phyloP scores from a whole-genome alignment of 2,329 filamentous ascomycete genomes.

The Beauveria sp. region DNA sequence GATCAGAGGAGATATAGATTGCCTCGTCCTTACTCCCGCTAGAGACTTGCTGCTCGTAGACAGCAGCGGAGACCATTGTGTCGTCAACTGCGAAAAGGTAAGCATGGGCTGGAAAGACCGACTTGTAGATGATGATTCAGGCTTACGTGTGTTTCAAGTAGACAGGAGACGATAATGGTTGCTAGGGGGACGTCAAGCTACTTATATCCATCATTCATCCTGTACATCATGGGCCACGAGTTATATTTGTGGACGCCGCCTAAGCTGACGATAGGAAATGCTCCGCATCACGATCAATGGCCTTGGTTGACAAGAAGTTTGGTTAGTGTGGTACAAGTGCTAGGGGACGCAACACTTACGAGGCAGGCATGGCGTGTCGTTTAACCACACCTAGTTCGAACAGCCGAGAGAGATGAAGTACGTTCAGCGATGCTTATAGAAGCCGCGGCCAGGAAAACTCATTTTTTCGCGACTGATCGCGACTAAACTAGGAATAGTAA shows the following conservation, averaged over 20 bases:
- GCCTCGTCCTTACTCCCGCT: too few relatives aligned
- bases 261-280: neutral
- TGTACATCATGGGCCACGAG: neutral
- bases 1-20: too few relatives aligned
- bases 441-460: neutral
- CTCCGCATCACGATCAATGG: neutral
- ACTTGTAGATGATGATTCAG: too few relatives aligned
- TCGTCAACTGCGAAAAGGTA: too few relatives aligned
- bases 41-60: too few relatives aligned
- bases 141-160: too few relatives aligned
- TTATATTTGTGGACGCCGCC: neutral
- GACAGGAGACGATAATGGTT: too few relatives aligned
- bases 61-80: too few relatives aligned
- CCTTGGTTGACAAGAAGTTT: neutral
- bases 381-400: neutral
- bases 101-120: too few relatives aligned
- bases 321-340: neutral
- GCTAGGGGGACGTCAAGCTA: neutral
- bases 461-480: neutral
- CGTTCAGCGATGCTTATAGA: neutral
- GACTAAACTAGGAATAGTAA: neutral
- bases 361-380: neutral
- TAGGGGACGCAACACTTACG: neutral
- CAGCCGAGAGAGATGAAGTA: neutral
- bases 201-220: neutral